A percentile compares a stretch with the other conserved stretches of the same genome.
These are phyloP conservation scores for Linnemannia schmuckeri DNA, from an alignment of 192 early-diverging fungal species.

Conservation along the genomic window DNA sequence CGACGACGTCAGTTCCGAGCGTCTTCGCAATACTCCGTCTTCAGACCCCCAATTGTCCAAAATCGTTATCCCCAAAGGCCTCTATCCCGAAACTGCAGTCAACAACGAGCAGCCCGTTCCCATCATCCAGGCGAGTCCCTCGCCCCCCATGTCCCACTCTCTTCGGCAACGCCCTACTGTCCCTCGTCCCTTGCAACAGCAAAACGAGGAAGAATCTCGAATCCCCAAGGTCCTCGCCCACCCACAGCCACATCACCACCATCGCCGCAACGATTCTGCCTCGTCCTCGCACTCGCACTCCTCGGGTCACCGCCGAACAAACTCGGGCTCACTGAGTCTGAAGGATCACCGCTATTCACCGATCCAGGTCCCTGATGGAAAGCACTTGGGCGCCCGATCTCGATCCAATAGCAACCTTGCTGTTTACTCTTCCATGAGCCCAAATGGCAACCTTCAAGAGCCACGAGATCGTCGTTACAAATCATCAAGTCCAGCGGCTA, in stretches of 20 bases:
- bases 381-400: constrained; percentile 41
- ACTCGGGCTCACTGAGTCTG: constrained; percentile 38
- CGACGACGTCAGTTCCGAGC: constrained; percentile 76
- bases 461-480: constrained; percentile 36
- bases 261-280: constrained; percentile 42
- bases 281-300: constrained; percentile 24
- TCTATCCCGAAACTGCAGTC: constrained; percentile 83
- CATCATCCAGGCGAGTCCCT: constrained; percentile 26
- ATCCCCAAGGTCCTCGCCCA: constrained; percentile 17
- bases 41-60: constrained; percentile 73
- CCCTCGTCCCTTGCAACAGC: constrained; percentile 11
- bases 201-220: constrained; percentile 30
- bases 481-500: constrained; percentile 30
- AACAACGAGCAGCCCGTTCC: not conserved
- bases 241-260: constrained; percentile 31
- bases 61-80: constrained; percentile 80
- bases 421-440: constrained; percentile 16
- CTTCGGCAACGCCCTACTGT: constrained; percentile 23
- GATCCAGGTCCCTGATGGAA: constrained; percentile 37
- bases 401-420: constrained; percentile 51
- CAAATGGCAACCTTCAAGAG: constrained; percentile 16
- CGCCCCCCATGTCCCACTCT: constrained; percentile 38
- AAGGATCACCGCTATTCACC: constrained; percentile 55
- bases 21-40: constrained; percentile 73
- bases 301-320: constrained; percentile 45